Base-by-base conservation (phyloP, 2,329 filamentous ascomycete genomes). In the Trichoderma cornu-damae region DNA sequence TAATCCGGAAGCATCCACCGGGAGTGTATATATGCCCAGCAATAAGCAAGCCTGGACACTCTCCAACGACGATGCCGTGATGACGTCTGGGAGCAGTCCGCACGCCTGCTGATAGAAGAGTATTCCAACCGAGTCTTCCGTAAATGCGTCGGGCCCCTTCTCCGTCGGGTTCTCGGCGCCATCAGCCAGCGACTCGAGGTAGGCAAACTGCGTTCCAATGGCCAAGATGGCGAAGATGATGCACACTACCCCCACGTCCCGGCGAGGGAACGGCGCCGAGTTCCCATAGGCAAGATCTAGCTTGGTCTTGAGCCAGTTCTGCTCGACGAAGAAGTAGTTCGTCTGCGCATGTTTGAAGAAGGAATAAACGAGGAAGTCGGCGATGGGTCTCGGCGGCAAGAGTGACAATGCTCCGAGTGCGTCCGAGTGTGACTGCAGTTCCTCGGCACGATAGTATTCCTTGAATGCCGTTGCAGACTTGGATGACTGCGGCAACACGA, bases 31-130 rank as follows among this genome's bases (percentile, higher is more conserved):
- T 8, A 81, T 75, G 2, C 79, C 80, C 12, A 84, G 77, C 20
- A 84, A 69, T 6, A 83, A 66, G 56, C 79, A 82, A 1, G 79
- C 81, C 63, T 84, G 81, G 0, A 83, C 80, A 60, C 80, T 82
- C 61, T 82, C 77, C 9, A 83, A 70, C 2, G 80, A 83, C 0
- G 79, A 77, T 6, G 77, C 75, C 1, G 79, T 78, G 54, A 84
- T 82, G 35, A 82, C 77, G 57, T 83, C 81, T 1, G 80, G 78
- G 1, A 83, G 69, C 2, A 83, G 69, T 61, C 76, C 79, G 24
- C 76, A 77, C 0, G 80, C 80, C 61, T 78, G 77, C 54, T 81
- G 78, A 61, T 84, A 83, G 59, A 83, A 81, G 22, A 77, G 77
- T 6, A 81, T 70, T 3, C 80, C 80, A 1, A 82, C 74, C 22